phyloP scores from a whole-genome alignment of 2,329 filamentous ascomycete genomes.

The Penicillium fuscoglaucum region DNA sequence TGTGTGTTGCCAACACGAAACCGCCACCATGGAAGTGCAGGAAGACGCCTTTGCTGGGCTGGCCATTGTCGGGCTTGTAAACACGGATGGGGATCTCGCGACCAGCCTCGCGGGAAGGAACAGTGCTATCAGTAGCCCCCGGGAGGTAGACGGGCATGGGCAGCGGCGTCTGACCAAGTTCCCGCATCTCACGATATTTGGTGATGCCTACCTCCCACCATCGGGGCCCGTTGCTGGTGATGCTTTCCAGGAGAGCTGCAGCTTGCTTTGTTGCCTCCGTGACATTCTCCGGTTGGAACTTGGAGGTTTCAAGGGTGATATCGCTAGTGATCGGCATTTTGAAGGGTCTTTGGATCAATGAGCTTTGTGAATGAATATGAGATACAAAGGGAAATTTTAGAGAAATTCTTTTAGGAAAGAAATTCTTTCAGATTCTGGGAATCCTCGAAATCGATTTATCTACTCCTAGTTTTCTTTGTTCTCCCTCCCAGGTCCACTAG shows the following conservation, averaged over 20 bases:
- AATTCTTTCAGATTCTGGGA: not conserved
- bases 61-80: slow-evolving; percentile 51
- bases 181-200: slow-evolving; percentile 56
- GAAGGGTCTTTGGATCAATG: not conserved
- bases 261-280: not conserved
- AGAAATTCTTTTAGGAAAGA: too few relatives aligned
- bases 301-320: not conserved
- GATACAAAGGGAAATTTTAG: not conserved
- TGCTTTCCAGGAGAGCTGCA: slow-evolving; percentile 19
- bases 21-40: slow-evolving; percentile 59
- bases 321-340: not conserved
- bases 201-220: slow-evolving; percentile 59
- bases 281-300: not conserved
- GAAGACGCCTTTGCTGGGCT: slow-evolving; percentile 47
- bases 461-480: not conserved
- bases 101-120: slow-evolving; percentile 55
- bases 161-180: slow-evolving; percentile 54
- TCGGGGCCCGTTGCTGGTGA: slow-evolving; percentile 46
- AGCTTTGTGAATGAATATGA: not conserved
- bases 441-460: not conserved
- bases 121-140: slow-evolving; percentile 47
- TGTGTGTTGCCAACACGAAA: slow-evolving; percentile 37
- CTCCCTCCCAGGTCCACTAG: too few relatives aligned
- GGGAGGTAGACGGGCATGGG: slow-evolving; percentile 50
- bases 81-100: slow-evolving; percentile 55